phyloP scores from a whole-genome alignment of 208 protist genomes.

The Porcisia hertigi region DNA sequence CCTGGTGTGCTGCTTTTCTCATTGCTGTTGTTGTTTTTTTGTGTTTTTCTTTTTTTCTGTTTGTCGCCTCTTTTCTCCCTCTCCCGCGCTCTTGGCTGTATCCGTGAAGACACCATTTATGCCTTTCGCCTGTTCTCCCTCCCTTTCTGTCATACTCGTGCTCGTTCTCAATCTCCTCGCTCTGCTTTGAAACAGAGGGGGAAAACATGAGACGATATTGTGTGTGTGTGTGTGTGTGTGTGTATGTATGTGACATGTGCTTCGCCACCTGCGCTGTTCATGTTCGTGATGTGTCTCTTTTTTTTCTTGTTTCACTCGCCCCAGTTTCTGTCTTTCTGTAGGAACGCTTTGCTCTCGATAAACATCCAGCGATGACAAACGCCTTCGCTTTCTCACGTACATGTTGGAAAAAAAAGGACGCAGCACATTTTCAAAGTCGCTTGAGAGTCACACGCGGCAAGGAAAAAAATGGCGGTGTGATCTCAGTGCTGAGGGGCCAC shows the following conservation, averaged over 20 bases:
- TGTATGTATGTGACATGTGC: background rate
- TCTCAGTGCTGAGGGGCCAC: too few species aligned
- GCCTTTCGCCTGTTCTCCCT: too few species aligned
- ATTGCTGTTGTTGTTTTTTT: too few species aligned
- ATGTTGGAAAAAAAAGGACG: background rate
- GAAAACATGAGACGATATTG: too few species aligned
- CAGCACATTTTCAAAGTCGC: background rate
- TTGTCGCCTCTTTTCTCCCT: too few species aligned
- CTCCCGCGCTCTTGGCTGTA: too few species aligned
- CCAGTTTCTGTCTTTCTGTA: conserved; percentile 10
- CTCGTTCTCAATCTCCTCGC: too few species aligned
- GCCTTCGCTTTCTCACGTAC: background rate
- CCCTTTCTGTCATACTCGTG: too few species aligned
- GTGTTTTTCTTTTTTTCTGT: too few species aligned
- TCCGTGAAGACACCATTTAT: too few species aligned
- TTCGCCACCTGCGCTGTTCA: background rate
- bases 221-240: background rate
- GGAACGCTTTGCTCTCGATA: background rate
- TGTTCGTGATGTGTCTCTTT: background rate
- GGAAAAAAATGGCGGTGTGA: too few species aligned
- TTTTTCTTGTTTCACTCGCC: background rate
- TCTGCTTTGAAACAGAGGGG: background rate
- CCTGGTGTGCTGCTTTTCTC: too few species aligned
- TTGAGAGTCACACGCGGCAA: background rate
- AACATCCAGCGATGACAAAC: background rate